phyloP scores from a whole-genome alignment of 176 grass and related monocot species.

The Ensete glaucum region DNA sequence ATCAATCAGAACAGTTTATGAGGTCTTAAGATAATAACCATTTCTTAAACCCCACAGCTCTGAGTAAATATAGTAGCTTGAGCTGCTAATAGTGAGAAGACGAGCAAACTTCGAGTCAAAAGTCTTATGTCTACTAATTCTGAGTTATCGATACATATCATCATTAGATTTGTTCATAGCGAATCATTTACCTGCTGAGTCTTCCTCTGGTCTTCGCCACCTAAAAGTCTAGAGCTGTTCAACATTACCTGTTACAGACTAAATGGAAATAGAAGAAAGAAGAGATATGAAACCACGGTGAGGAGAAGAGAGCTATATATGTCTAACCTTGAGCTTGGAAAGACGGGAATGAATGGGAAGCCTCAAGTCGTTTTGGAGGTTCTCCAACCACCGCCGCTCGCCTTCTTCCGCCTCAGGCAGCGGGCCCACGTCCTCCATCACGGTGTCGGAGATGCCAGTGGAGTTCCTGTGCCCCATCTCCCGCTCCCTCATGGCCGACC shows the following conservation, averaged over 20 bases:
- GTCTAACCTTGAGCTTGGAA: neutral
- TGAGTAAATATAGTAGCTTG: neutral
- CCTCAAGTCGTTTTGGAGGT: neutral
- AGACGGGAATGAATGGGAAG: neutral
- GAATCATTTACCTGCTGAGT: too few relatives aligned
- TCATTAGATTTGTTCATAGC: too few relatives aligned
- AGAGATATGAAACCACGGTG: neutral
- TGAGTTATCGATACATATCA: neutral
- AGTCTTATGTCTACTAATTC: neutral
- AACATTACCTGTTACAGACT: neutral
- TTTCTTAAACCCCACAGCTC: neutral
- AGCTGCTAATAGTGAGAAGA: neutral
- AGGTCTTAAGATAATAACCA: neutral
- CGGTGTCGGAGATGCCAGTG: neutral
- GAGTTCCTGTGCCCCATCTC: conserved; percentile 19
- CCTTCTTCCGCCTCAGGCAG: neutral
- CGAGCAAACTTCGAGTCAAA: neutral
- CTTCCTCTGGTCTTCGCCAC: neutral
- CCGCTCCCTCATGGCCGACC: conserved; percentile 11
- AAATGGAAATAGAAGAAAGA: neutral
- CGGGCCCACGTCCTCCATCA: neutral
- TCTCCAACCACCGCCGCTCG: neutral
- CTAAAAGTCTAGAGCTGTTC: neutral
- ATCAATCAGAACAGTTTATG: too few relatives aligned
- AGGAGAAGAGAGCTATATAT: neutral